Evolutionary conservation across 164 flowering plant species (phyloP).

Genomic region (Brasenia schreberi): DNA sequence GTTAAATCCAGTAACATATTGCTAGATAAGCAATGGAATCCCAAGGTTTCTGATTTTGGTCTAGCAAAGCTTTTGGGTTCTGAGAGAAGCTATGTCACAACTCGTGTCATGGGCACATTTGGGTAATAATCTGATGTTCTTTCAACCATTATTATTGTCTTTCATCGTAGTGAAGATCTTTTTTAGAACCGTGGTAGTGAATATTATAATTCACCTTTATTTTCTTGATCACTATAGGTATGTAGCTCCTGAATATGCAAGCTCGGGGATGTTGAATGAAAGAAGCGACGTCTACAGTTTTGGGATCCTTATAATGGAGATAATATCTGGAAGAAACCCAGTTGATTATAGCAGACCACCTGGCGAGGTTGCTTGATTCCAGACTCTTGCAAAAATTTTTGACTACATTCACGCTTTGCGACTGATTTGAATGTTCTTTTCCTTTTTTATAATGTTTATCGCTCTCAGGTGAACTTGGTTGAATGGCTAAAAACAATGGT

Average conservation of each 20-base stretch:
- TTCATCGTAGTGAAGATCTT: too few relatives aligned
- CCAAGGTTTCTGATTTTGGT: slow-evolving; percentile 96
- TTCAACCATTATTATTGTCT: not conserved
- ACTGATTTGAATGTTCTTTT: not conserved
- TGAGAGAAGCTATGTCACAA: slow-evolving; percentile 80
- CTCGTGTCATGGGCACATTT: slow-evolving; percentile 97
- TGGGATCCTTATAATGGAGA: slow-evolving; percentile 91
- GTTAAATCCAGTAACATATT: slow-evolving; percentile 88
- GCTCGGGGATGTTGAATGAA: slow-evolving; percentile 96
- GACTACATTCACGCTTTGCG: not conserved
- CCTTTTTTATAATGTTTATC: not conserved
- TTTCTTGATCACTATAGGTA: slow-evolving; percentile 31
- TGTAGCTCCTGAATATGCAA: slow-evolving; percentile 99
- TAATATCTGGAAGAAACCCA: slow-evolving; percentile 77
- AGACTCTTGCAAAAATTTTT: not conserved
- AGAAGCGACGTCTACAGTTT: slow-evolving; percentile 92
- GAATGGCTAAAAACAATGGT: slow-evolving; percentile 89
- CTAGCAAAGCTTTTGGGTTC: slow-evolving; percentile 83
- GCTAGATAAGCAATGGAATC: slow-evolving; percentile 77
- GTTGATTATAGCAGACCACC: slow-evolving; percentile 76
- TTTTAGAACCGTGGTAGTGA: too few relatives aligned
- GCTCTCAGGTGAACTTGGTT: slow-evolving; percentile 60
- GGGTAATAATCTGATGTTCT: not conserved
- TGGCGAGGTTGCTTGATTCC: slow-evolving; percentile 43
- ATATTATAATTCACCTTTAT: too few relatives aligned